phyloP scores from a whole-genome alignment of 306 rosid genomes.

The Cyamopsis tetragonoloba region DNA sequence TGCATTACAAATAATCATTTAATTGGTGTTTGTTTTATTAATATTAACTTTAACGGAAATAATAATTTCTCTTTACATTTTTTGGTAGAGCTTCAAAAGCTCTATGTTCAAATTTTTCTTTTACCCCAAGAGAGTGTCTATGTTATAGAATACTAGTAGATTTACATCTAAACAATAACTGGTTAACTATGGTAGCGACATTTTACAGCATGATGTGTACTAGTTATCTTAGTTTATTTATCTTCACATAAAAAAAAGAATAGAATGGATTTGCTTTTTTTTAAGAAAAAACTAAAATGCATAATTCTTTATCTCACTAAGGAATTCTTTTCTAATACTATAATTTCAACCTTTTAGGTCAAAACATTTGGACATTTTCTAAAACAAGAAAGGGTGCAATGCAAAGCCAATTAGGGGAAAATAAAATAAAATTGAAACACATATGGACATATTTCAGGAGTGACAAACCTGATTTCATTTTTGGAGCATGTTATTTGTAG shows the following conservation, averaged over 20 bases:
- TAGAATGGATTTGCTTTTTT: too few species aligned
- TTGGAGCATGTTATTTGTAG: not conserved
- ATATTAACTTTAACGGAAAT: too few species aligned
- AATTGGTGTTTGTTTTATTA: too few species aligned
- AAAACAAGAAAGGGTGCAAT: not conserved
- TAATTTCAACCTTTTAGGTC: not conserved
- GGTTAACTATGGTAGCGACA: not conserved
- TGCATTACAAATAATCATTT: too few species aligned
- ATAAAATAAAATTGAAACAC: slow-evolving; percentile 8
- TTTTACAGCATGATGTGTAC: not conserved
- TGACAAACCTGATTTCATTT: slow-evolving; percentile 4
- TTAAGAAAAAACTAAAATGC: too few species aligned
- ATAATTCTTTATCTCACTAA: not conserved
- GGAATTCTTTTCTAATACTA: not conserved
- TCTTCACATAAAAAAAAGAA: not conserved
- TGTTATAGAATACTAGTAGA: too few species aligned
- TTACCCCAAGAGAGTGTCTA: not conserved
- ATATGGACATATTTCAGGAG: slow-evolving; percentile 12
- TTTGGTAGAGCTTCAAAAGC: too few species aligned
- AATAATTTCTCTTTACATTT: too few species aligned
- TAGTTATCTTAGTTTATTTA: not conserved
- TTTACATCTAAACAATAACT: not conserved
- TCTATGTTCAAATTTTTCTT: slow-evolving; percentile 22
- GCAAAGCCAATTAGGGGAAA: slow-evolving; percentile 10
- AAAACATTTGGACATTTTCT: not conserved